phyloP scores from a whole-genome alignment of 805 yeast species.

The Saturnispora silvae region DNA sequence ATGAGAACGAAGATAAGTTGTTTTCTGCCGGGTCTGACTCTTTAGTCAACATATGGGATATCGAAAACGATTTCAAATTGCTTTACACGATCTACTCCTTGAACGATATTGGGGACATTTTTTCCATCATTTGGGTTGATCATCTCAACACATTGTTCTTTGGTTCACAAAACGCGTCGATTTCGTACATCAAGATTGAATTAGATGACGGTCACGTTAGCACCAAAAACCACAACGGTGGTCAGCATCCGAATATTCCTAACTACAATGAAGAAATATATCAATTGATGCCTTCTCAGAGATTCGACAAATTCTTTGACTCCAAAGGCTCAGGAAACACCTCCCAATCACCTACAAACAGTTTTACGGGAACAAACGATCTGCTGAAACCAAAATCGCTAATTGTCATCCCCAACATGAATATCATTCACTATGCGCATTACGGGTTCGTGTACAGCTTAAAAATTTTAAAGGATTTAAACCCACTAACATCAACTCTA shows the following conservation, averaged over 20 bases:
- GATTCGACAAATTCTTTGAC: slow-evolving; percentile 81
- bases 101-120: slow-evolving; percentile 88
- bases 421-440: slow-evolving; percentile 76
- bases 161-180: slow-evolving; percentile 89
- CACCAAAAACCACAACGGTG: too few species aligned
- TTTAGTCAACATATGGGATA: slow-evolving; percentile 74
- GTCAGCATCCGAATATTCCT: too few species aligned
- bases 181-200: slow-evolving; percentile 55
- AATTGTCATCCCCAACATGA: slow-evolving; percentile 56
- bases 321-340: slow-evolving; percentile 45
- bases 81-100: slow-evolving; percentile 72
- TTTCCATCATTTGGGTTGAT: slow-evolving; percentile 66
- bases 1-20: slow-evolving; percentile 43
- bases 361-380: slow-evolving; percentile 3
- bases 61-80: slow-evolving; percentile 25
- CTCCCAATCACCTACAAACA: slow-evolving; percentile 1
- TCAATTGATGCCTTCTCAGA: slow-evolving; percentile 44
- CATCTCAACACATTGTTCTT: slow-evolving; percentile 52
- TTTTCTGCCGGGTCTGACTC: slow-evolving; percentile 91
- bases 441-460: slow-evolving; percentile 81
- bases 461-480: slow-evolving; percentile 24
- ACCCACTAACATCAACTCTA: slow-evolving; percentile 15
- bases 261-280: slow-evolving; percentile 19
- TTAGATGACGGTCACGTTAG: slow-evolving; percentile 12
- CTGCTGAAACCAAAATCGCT: slow-evolving; percentile 28